Evolutionary conservation across 352 stramenopile genomes (phyloP), one percentile per base, ranked within the genome.

Genomic region (Albugo laibachii): DNA sequence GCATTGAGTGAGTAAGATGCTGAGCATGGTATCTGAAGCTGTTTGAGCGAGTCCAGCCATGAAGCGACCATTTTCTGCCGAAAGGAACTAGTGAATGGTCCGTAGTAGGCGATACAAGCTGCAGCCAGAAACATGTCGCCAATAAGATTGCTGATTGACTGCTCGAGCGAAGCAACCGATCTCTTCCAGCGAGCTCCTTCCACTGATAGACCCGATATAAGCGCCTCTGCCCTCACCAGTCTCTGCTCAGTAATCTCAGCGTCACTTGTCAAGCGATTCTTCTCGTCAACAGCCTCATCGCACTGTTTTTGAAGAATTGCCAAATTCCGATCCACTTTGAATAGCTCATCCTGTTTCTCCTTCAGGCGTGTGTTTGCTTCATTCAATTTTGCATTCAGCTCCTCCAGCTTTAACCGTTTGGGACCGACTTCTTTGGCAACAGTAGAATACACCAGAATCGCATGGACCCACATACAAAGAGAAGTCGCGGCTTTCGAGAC

Each of bases 371-470:
- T 63, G 39, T 96, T 96, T 1, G 89, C 85, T n/a, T 83, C 74
- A 0, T 66, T 73, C 5, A 96, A 61, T 49, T 93, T 83, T 27
- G 67, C 58, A 57, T 96, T 96, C 82, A 96, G 93, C 31, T 78
- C 66, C 55, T 85, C 84, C 1, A 97, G 51, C 13, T 83, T 87
- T 48, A 84, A 78, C 46, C 86, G 83, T 60, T 97, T 97, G 0
- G 88, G 88, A 0, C 65, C 88, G 2, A 97, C 89, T 44, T 95
- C 86, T 58, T 96, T 97, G 1, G 83, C 84, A 6, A 97, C 88
- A 56, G 88, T 92, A 8, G 80, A 83, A 62, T 97, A 97, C n/a
- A 94, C 83, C 36, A 96, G 77, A 78, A 97, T 96, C 2, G 88
- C 88, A 47, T 95, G 83, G 13, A 92, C 83, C 77, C 88, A 97